Percentiles rank a stretch among this genome's conserved stretches.
Evolutionary conservation across 2,329 filamentous ascomycete species (phyloP).

Genomic region (Thielaviopsis ethacetica): DNA sequence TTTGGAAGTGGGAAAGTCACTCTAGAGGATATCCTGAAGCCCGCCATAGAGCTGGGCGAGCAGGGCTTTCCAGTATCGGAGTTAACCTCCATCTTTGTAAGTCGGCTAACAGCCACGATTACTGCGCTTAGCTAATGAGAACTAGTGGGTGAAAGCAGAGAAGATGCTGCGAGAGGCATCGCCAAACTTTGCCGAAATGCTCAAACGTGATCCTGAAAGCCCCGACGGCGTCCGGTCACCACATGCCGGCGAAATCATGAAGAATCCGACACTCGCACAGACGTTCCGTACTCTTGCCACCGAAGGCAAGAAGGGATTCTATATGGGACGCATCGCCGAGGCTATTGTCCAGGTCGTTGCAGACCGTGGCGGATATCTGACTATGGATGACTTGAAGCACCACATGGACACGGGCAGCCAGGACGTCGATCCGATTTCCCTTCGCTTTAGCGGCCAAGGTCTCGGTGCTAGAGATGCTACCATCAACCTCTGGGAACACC

Average conservation of each 20-base stretch:
- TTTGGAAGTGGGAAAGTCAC: conserved; percentile 79
- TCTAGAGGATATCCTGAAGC: conserved; percentile 60
- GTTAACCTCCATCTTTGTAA: conserved; percentile 49
- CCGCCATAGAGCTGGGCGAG: conserved; percentile 74
- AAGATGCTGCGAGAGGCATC: conserved; percentile 51
- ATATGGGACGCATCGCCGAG: conserved; percentile 67
- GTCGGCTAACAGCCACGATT: conserved; percentile 18
- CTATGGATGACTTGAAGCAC: conserved; percentile 62
- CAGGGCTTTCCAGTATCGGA: conserved; percentile 83
- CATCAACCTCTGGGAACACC: conserved; percentile 88
- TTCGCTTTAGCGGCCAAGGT: conserved; percentile 56
- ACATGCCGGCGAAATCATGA: conserved; percentile 70
- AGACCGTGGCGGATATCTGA: conserved; percentile 60
- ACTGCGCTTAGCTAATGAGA: background rate
- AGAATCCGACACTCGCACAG: conserved; percentile 61
- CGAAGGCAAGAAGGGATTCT: conserved; percentile 82
- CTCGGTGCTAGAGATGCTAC: conserved; percentile 40
- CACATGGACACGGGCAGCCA: conserved; percentile 57
- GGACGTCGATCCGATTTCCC: conserved; percentile 67
- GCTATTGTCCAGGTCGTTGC: conserved; percentile 63
- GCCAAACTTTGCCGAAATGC: conserved; percentile 73
- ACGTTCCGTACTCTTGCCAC: conserved; percentile 68
- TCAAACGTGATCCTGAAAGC: conserved; percentile 58
- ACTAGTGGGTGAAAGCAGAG: conserved; percentile 58
- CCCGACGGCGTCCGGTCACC: conserved; percentile 59